A percentile compares a stretch with the other conserved stretches of the same genome.
phyloP scores from a whole-genome alignment of 139 green algal genomes.

The Chlamydomonas schloesseri region DNA sequence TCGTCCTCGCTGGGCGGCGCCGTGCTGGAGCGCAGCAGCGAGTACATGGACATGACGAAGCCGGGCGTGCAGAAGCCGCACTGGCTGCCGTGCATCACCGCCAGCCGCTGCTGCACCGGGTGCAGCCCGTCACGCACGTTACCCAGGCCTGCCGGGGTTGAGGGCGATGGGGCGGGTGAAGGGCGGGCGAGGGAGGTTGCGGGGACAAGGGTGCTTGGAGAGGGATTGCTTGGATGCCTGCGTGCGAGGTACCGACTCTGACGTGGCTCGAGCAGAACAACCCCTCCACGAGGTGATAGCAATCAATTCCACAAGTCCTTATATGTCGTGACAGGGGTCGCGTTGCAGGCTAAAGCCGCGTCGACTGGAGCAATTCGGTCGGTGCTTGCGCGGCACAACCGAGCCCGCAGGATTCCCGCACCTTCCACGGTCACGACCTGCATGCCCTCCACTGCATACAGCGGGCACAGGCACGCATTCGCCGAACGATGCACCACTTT shows the following conservation, averaged over 20 bases:
- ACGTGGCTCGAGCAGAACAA: too few relatives aligned
- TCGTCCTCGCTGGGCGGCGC: conserved; percentile 77
- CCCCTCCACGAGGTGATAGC: too few relatives aligned
- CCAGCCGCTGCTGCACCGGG: conserved; percentile 90
- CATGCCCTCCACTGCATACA: conserved; percentile 93
- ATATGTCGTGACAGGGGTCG: too few relatives aligned
- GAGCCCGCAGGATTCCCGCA: too few relatives aligned
- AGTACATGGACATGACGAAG: conserved; percentile 99
- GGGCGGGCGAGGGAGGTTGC: not conserved
- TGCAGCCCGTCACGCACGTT: conserved; percentile 88
- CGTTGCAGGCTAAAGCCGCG: too few relatives aligned
- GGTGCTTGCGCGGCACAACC: too few relatives aligned
- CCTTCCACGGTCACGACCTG: conserved; percentile 96
- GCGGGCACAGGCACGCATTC: conserved; percentile 95
- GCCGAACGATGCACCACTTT: conserved; percentile 82
- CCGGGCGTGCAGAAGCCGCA: conserved; percentile 99
- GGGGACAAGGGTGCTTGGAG: too few relatives aligned
- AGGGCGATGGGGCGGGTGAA: too few relatives aligned
- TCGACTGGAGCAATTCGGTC: too few relatives aligned
- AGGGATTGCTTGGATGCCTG: too few relatives aligned
- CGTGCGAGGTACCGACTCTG: too few relatives aligned
- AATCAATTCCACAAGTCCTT: too few relatives aligned
- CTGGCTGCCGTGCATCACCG: conserved; percentile 92
- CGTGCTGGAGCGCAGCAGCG: conserved; percentile 77
- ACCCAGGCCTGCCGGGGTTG: conserved; percentile 92